Percentiles rank a stretch among this genome's conserved stretches.
Conservation (phyloP, 805 yeast genomes). For the Dipodascopsis uninucleata region DNA sequence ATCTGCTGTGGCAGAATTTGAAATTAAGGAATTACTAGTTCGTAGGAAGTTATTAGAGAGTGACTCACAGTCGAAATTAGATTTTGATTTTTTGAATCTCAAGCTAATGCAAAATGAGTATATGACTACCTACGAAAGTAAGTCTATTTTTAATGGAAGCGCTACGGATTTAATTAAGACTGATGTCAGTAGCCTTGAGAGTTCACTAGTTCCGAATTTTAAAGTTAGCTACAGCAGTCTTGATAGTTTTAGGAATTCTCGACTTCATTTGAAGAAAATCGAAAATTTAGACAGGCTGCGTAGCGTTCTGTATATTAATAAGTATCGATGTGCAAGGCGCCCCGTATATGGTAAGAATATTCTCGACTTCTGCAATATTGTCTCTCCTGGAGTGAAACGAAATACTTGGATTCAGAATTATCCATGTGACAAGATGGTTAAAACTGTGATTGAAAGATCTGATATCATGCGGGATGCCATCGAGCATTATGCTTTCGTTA, state of each 20-base stretch:
- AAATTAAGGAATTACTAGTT: conserved; percentile 42
- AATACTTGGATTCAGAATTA: conserved; percentile 10
- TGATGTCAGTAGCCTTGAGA: conserved; percentile 35
- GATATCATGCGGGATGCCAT: conserved; percentile 47
- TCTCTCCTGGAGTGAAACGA: neutral
- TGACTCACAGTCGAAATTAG: conserved; percentile 37
- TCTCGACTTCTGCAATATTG: conserved; percentile 3
- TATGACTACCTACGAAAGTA: conserved; percentile 35
- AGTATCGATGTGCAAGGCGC: conserved; percentile 56
- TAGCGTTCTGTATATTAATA: conserved; percentile 61
- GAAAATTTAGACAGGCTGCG: conserved; percentile 51
- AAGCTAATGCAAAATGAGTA: conserved; percentile 52
- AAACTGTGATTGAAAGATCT: conserved; percentile 35
- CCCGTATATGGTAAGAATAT: conserved; percentile 58
- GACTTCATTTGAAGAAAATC: conserved; percentile 50
- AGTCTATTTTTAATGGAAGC: conserved; percentile 3
- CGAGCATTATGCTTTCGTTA: conserved; percentile 77
- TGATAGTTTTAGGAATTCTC: conserved; percentile 56
- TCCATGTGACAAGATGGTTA: conserved; percentile 11
- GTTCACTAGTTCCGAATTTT: conserved; percentile 16
- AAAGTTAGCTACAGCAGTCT: conserved; percentile 29
- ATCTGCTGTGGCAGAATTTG: conserved; percentile 55
- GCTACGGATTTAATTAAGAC: conserved; percentile 37
- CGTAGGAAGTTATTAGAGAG: conserved; percentile 36
- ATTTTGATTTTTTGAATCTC: conserved; percentile 60